Evolutionary conservation across 345 rosid species (phyloP).

Genomic region (Arabis alpina): DNA sequence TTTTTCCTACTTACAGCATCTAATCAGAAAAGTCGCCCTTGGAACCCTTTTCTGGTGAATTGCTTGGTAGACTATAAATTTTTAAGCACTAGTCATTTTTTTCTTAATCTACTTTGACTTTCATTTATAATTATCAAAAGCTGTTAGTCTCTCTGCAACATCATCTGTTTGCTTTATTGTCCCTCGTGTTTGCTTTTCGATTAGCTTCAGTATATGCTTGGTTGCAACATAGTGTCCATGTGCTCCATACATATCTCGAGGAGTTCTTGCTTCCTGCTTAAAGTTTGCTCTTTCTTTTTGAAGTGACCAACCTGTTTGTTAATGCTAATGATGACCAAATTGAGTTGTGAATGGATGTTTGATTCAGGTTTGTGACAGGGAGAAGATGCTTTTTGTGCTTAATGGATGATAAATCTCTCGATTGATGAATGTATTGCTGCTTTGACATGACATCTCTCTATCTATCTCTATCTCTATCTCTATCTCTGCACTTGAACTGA

Average conservation of each 20-base stretch:
- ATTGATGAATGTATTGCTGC: slow-evolving; percentile 82
- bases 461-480: slow-evolving; percentile 3
- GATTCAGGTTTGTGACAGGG: slow-evolving; percentile 92
- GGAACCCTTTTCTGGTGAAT: too few relatives aligned
- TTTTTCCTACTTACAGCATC: not conserved
- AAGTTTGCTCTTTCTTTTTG: slow-evolving; percentile 5
- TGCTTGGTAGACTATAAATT: too few relatives aligned
- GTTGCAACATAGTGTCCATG: not conserved
- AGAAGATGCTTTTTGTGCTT: slow-evolving; percentile 93
- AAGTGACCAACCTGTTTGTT: slow-evolving; percentile 22
- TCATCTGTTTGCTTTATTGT: too few relatives aligned
- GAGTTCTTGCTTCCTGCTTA: slow-evolving; percentile 4
- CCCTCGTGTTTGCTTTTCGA: not conserved
- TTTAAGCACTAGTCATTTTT: too few relatives aligned
- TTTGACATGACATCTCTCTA: slow-evolving; percentile 50
- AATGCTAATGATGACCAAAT: slow-evolving; percentile 62
- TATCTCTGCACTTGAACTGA: slow-evolving; percentile 60
- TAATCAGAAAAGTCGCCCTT: too few relatives aligned
- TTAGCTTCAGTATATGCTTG: not conserved
- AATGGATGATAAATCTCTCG: slow-evolving; percentile 77
- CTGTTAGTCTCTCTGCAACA: too few relatives aligned
- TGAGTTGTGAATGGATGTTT: slow-evolving; percentile 80
- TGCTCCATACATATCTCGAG: not conserved
- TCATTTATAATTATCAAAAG: too few relatives aligned
- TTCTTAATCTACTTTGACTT: too few relatives aligned